phyloP scores from a whole-genome alignment of 2,329 filamentous ascomycete species.

The Chaetomium sp. region DNA sequence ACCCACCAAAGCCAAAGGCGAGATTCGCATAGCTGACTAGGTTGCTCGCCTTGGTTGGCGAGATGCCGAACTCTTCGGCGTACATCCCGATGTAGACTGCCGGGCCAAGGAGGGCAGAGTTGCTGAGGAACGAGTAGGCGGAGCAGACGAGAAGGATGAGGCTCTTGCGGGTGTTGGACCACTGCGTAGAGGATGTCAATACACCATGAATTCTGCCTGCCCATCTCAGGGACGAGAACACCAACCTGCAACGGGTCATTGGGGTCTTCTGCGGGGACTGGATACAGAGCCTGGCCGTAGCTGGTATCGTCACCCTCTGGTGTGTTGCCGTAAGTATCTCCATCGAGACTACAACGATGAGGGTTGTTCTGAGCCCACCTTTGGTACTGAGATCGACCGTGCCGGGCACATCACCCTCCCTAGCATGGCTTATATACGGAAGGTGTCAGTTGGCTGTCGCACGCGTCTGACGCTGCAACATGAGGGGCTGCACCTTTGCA shows the following conservation, averaged over 20 bases:
- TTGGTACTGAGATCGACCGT: slow-evolving; percentile 29
- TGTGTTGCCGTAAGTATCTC: background rate
- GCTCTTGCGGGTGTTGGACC: slow-evolving; percentile 56
- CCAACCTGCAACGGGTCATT: slow-evolving; percentile 59
- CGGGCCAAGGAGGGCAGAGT: slow-evolving; percentile 55
- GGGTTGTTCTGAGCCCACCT: background rate
- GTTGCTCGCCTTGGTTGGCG: slow-evolving; percentile 52
- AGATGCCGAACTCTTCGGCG: slow-evolving; percentile 52
- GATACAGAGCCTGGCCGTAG: slow-evolving; percentile 62
- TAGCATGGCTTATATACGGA: slow-evolving; percentile 27
- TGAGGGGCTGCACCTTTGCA: slow-evolving; percentile 15
- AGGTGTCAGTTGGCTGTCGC: background rate
- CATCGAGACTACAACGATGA: background rate
- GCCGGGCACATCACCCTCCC: slow-evolving; percentile 30
- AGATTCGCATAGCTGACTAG: slow-evolving; percentile 61
- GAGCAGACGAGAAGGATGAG: slow-evolving; percentile 56
- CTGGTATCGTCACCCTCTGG: slow-evolving; percentile 60
- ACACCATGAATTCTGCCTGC: no score
- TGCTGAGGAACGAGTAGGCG: slow-evolving; percentile 58
- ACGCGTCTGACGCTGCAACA: background rate
- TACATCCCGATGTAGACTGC: slow-evolving; percentile 59
- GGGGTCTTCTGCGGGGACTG: slow-evolving; percentile 61
- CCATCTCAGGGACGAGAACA: background rate
- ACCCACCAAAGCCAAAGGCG: slow-evolving; percentile 56
- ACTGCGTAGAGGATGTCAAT: slow-evolving; percentile 40